Base-by-base conservation (phyloP, 2,329 filamentous ascomycete genomes). In the Pseudogymnoascus sp. region DNA sequence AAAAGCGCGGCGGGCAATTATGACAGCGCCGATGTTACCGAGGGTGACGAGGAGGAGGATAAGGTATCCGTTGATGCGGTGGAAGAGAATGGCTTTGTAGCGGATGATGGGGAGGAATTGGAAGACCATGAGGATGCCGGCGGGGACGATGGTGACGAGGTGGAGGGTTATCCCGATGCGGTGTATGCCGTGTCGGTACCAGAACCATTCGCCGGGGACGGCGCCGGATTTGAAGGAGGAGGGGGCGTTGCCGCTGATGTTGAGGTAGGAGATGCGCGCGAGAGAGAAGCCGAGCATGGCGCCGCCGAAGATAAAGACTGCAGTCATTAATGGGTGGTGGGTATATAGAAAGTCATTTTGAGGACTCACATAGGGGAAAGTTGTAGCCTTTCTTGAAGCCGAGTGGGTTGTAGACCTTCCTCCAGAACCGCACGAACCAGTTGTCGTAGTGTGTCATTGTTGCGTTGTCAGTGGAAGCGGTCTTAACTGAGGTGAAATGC, bases 351-450 rank as follows among this genome's bases (percentile, higher is more conserved):
- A 11, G 8, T 2, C 24, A 11, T 19, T 46, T 19, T 33, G 7
- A 33, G 16, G 8, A 64, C 65, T 62, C 61, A 70, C 68, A 70
- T 76, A 82, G 65, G 79, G 87, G 41, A 84, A 84, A 67, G 74
- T 82, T 31, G 78, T 84, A 66, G 84, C 86, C 62, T 72, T 88
- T 59, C 73, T 80, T 59, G 77, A 82, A 63, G 78, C 84, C n/a
- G 84, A 90, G 65, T 84, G 86, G 7, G 85, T 86, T 71, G 82
- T 90, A 70, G 80, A 89, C 70, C 73, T 89, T 37, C 81, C 80
- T 63, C 78, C 82, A 64, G 16, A 28, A 59, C 16, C 37, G 24
- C 63, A 67, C 22, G 40, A 50, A 38, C 24, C 37, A 40, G 41
- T 59, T 65, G 31, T 53, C 46, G 4, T 53, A 53, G n/a, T 16